phyloP scores from a whole-genome alignment of 495 filamentous ascomycete species.

The Podospora australis region DNA sequence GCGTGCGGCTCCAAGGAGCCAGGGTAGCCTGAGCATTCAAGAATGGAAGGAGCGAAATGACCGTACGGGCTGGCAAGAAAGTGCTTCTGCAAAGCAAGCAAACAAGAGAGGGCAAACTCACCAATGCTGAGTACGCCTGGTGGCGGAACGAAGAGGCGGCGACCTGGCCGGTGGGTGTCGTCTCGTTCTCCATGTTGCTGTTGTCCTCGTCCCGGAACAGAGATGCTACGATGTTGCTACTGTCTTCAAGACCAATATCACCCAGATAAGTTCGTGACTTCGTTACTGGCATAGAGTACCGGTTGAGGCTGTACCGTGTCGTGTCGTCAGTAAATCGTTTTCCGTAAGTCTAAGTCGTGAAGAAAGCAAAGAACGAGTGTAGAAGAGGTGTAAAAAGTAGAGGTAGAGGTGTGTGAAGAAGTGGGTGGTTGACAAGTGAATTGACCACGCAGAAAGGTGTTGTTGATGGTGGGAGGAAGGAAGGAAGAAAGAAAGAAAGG shows the following conservation, averaged over 20 bases:
- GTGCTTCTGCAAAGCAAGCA: not conserved
- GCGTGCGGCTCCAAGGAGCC: too few relatives aligned
- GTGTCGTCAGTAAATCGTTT: too few relatives aligned
- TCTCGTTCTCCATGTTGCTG: slow-evolving; percentile 53
- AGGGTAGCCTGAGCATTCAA: too few relatives aligned
- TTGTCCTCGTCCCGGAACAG: slow-evolving; percentile 79
- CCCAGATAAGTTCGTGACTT: slow-evolving; percentile 53
- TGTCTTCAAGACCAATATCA: slow-evolving; percentile 58
- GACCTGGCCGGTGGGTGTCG: slow-evolving; percentile 42
- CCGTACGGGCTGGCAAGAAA: too few relatives aligned
- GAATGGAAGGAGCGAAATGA: too few relatives aligned
- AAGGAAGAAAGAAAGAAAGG: not conserved
- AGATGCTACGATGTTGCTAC: slow-evolving; percentile 66
- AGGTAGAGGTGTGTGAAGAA: too few relatives aligned
- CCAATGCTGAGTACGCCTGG: slow-evolving; percentile 60
- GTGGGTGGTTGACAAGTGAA: too few relatives aligned
- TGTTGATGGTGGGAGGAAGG: too few relatives aligned
- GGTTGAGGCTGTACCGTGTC: slow-evolving; percentile 53
- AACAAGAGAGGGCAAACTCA: slow-evolving; percentile 39
- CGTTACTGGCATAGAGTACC: slow-evolving; percentile 84
- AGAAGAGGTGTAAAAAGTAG: slow-evolving; percentile 16
- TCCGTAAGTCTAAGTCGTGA: too few relatives aligned
- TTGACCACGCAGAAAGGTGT: too few relatives aligned
- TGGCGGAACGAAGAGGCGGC: slow-evolving; percentile 62
- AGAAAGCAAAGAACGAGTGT: slow-evolving; percentile 7